phyloP scores from a whole-genome alignment of 768 basidiomycete genomes.

The Neoboletus subvelutipes region DNA sequence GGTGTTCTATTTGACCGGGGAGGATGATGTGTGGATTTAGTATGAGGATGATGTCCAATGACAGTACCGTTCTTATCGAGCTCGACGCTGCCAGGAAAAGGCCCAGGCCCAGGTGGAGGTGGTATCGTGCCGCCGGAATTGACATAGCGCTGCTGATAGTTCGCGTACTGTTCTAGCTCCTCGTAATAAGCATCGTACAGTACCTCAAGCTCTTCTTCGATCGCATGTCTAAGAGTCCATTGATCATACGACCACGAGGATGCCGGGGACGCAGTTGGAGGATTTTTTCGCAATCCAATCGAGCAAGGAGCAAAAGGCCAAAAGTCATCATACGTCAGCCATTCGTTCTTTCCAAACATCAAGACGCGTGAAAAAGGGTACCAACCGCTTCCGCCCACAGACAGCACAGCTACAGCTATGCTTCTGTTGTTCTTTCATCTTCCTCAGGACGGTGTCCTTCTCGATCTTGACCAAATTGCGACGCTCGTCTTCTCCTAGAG shows the following conservation, averaged over 20 bases:
- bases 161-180: constrained; percentile 99
- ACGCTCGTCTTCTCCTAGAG: constrained; percentile 87
- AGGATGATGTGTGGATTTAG: constrained; percentile 38
- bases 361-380: constrained; percentile 35
- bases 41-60: constrained; percentile 39
- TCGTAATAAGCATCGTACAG: constrained; percentile 99
- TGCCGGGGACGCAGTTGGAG: constrained; percentile 4
- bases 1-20: constrained; percentile 36
- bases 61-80: constrained; percentile 87
- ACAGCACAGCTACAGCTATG: constrained; percentile 95
- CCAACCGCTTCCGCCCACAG: constrained; percentile 94
- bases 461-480: constrained; percentile 93
- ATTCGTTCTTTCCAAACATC: constrained; percentile 11
- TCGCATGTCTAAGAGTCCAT: constrained; percentile 69
- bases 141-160: constrained; percentile 95
- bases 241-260: constrained; percentile 16
- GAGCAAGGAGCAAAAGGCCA: constrained; percentile 21
- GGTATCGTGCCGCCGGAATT: constrained; percentile 86
- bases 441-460: constrained; percentile 94
- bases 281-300: constrained; percentile 20
- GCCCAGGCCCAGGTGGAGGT: constrained; percentile 93
- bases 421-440: constrained; percentile 99
- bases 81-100: constrained; percentile 97
- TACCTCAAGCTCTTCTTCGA: constrained; percentile 99
- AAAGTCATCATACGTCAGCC: constrained; percentile 24